Evolutionary conservation across 2,329 filamentous ascomycete species (phyloP).

Genomic region (Monilinia fructigena): DNA sequence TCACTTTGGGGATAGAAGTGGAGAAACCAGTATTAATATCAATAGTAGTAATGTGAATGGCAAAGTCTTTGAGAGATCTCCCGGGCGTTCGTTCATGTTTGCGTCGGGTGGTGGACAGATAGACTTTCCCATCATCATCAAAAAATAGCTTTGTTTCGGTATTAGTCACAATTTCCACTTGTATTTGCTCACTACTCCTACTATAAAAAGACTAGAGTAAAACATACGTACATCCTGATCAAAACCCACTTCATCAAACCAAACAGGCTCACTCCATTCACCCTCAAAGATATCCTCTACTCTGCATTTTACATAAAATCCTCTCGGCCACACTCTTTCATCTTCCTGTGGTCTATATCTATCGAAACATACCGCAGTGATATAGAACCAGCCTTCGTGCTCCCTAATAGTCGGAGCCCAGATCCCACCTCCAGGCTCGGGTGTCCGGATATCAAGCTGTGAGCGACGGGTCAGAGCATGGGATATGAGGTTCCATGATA

Average conservation of each 20-base stretch:
- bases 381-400: conserved; percentile 47
- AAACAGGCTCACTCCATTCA: conserved; percentile 18
- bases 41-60: conserved; percentile 43
- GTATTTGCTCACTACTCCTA: neutral
- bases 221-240: conserved; percentile 19
- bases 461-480: conserved; percentile 42
- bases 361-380: conserved; percentile 45
- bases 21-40: conserved; percentile 48
- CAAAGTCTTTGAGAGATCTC: conserved; percentile 7
- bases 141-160: conserved; percentile 44
- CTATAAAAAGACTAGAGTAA: neutral
- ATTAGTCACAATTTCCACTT: neutral
- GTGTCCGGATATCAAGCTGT: conserved; percentile 43
- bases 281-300: conserved; percentile 10
- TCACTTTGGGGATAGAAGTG: conserved; percentile 3
- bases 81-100: conserved; percentile 4
- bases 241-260: conserved; percentile 23
- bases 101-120: conserved; percentile 34
- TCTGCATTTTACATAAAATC: conserved; percentile 18
- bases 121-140: conserved; percentile 55
- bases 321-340: conserved; percentile 14
- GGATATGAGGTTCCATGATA: conserved; percentile 49
- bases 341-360: conserved; percentile 17
- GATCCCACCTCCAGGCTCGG: conserved; percentile 43
- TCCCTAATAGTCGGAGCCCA: conserved; percentile 51